Evolutionary conservation across 164 flowering plant genomes (phyloP).

Genomic region (Vitis rupestris): DNA sequence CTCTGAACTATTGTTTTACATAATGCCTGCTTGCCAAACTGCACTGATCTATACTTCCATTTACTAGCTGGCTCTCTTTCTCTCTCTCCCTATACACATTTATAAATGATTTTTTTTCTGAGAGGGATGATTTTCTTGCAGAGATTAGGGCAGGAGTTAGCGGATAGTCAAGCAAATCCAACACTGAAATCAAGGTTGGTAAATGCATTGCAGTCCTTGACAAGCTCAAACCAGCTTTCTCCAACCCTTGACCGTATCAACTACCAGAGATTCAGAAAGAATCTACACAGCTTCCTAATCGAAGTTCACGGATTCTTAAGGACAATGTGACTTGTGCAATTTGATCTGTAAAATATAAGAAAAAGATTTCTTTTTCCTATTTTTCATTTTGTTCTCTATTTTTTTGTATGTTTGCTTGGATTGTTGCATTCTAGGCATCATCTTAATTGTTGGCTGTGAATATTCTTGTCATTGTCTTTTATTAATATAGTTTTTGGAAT

Average conservation of each 20-base stretch:
- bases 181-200: conserved; percentile 53
- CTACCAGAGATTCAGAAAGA: conserved; percentile 76
- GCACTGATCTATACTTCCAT: too few relatives aligned
- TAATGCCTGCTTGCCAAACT: too few relatives aligned
- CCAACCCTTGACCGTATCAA: conserved; percentile 68
- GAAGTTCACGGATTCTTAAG: conserved; percentile 89
- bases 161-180: conserved; percentile 63
- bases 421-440: too few relatives aligned
- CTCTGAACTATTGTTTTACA: too few relatives aligned
- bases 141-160: conserved; percentile 66
- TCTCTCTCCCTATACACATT: background rate
- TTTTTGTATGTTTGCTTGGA: too few relatives aligned
- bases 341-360: background rate
- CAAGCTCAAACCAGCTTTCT: conserved; percentile 73
- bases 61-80: too few relatives aligned
- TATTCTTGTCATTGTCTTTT: too few relatives aligned
- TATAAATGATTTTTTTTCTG: background rate
- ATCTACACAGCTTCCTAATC: conserved; percentile 60
- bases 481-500: too few relatives aligned
- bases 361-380: too few relatives aligned
- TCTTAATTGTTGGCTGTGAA: too few relatives aligned
- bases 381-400: too few relatives aligned
- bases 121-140: conserved; percentile 25
- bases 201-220: conserved; percentile 74
- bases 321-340: conserved; percentile 29